Base-by-base conservation (phyloP, 352 stramenopile genomes). In the Phytophthora parvispora region DNA sequence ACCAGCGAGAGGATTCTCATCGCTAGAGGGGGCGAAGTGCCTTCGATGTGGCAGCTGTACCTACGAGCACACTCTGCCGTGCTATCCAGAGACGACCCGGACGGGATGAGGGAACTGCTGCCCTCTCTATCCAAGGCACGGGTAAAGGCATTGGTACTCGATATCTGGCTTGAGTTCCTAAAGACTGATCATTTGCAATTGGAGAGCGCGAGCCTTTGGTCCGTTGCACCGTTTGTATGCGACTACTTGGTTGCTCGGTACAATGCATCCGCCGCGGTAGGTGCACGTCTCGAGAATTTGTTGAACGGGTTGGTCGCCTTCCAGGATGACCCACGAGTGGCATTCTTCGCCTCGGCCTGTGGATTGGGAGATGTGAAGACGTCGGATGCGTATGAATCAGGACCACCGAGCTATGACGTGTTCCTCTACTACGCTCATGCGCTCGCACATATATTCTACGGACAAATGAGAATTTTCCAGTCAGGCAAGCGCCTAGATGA, bases 111-210 rank as follows among this genome's bases (percentile, higher is more conserved):
- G 36, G 63, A 76, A 20, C 10, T 27, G n/a, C 24, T 81, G 8
- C 75, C 80, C 27, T 36, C 57, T 34, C 55, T 80, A 29, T 83
- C 59, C 1, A 78, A 78, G 60, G 56, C 60, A 25, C 70, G 60
- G 40, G 65, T 80, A n/a, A 64, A 73, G 31, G 67, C 79, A 16
- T 58, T 92, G 18, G 72, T 93, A 2, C 65, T 94, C 5, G 87
- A 94, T 54, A 78, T 94, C 6, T 89, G 84, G 64, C 75, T 93
- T 58, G 87, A 94, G 64, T 92, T 92, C 45, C 67, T 93, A 61
- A 94, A 94, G 48, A 58, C 71, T 0, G 87, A 94, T 38, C 70
- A 86, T 24, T 54, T 89, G 22, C 84, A 92, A 45, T 36, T 86
- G 0, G 85, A 94, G 48, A 89, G 79, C 8, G 59, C 61, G 0